These are phyloP conservation scores for Auricularia auricula-judae DNA, from an alignment of 768 basidiomycete genomes.

Conservation along the genomic window DNA sequence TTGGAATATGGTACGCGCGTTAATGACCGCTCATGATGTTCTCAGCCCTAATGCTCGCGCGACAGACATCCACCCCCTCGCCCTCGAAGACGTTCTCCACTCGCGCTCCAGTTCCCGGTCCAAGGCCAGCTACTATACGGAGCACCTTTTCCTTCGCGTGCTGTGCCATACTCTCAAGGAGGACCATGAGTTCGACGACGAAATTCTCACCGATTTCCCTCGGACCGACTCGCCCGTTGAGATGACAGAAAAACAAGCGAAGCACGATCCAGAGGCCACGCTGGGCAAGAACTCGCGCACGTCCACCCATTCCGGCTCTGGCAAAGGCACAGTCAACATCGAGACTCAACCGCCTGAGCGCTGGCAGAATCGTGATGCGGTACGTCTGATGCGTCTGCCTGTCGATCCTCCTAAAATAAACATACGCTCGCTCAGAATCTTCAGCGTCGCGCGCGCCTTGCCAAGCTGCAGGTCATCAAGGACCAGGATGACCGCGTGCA, in stretches of 20 bases:
- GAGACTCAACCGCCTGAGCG: not conserved
- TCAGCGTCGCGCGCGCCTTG: not conserved
- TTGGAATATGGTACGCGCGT: constrained; percentile 44
- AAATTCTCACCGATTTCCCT: not conserved
- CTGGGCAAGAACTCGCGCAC: not conserved
- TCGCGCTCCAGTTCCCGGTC: constrained; percentile 40
- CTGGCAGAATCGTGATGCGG: not conserved
- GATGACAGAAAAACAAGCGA: not conserved
- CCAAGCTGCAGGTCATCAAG: not conserved
- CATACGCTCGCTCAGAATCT: not conserved
- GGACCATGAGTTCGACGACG: constrained; percentile 19
- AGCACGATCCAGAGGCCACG: not conserved
- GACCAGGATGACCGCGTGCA: constrained; percentile 31
- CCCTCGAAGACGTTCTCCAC: constrained; percentile 60
- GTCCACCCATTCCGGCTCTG: not conserved
- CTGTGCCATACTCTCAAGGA: constrained; percentile 46
- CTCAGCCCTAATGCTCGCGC: too few species aligned
- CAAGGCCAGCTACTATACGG: constrained; percentile 58
- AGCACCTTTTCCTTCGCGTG: constrained; percentile 61
- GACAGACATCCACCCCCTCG: constrained; percentile 46
- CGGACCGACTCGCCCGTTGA: not conserved
- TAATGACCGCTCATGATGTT: too few species aligned
- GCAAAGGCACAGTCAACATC: not conserved
- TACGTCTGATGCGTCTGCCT: not conserved
- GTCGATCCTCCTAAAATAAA: not conserved